Percentiles rank a stretch among this genome's conserved stretches.
Conservation (phyloP, 371 early-diverging fungal genomes). For the Choanephora cucurbitarum region DNA sequence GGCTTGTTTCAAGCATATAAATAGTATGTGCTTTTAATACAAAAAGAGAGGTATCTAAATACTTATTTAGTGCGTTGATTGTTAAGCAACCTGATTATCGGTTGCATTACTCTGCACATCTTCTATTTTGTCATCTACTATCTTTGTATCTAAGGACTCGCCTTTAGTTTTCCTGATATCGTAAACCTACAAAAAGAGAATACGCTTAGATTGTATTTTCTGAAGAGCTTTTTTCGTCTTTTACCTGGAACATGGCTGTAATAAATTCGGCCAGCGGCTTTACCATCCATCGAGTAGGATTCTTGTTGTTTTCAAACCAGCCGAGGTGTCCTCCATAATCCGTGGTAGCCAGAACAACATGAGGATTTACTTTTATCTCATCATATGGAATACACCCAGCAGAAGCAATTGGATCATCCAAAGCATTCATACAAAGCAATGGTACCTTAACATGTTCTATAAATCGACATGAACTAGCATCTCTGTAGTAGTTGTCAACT, state of each 20-base stretch:
- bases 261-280: conserved; percentile 73
- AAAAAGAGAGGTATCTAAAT: not conserved
- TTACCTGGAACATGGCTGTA: conserved; percentile 53
- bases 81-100: conserved; percentile 7
- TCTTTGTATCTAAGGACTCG: conserved; percentile 1
- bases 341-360: conserved; percentile 86
- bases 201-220: not conserved
- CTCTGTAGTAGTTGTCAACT: conserved; percentile 85
- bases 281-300: conserved; percentile 66
- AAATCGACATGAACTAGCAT: conserved; percentile 74
- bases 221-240: not conserved
- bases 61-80: no score
- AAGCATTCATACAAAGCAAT: conserved; percentile 79
- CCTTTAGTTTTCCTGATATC: conserved; percentile 13
- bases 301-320: conserved; percentile 74
- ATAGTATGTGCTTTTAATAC: no score
- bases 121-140: conserved; percentile 18
- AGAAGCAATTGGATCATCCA: conserved; percentile 93
- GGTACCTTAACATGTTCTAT: conserved; percentile 77
- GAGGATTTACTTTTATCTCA: conserved; percentile 75
- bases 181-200: conserved; percentile 11
- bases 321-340: conserved; percentile 94
- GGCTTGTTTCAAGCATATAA: not conserved
- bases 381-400: conserved; percentile 73
- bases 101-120: conserved; percentile 10